phyloP scores from a whole-genome alignment of 2,329 filamentous ascomycete species.

The Aspergillus clavatus region DNA sequence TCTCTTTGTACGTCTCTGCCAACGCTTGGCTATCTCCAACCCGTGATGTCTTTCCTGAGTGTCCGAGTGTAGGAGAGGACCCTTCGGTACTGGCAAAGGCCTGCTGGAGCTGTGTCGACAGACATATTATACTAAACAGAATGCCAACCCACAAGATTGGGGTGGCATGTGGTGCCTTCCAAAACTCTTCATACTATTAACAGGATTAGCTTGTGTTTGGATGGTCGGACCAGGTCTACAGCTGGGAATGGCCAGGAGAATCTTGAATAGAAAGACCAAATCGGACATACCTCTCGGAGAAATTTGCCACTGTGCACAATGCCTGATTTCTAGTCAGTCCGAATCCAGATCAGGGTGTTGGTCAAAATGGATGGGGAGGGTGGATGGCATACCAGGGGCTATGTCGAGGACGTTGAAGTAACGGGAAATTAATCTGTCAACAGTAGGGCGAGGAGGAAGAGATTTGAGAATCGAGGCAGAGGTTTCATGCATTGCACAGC shows the following conservation, averaged over 20 bases:
- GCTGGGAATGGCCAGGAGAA: no score
- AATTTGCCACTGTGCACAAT: conserved; percentile 19
- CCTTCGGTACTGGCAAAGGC: no score
- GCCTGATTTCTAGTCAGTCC: no score
- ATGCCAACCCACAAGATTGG: conserved; percentile 16
- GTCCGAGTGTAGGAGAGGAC: no score
- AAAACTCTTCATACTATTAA: conserved; percentile 15
- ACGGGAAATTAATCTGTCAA: conserved; percentile 21
- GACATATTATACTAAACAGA: conserved; percentile 16
- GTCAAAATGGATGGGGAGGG: no score
- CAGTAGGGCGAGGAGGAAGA: conserved; percentile 18
- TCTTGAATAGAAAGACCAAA: no score
- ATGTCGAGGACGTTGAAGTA: conserved; percentile 25
- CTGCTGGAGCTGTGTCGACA: conserved; percentile 13
- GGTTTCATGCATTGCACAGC: conserved; percentile 9
- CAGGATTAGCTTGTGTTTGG: neutral
- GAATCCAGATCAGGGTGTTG: no score
- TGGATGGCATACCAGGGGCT: conserved; percentile 17
- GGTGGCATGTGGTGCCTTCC: conserved; percentile 10
- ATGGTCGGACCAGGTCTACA: no score
- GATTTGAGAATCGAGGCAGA: conserved; percentile 21
- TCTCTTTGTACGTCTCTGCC: conserved; percentile 22
- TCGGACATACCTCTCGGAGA: conserved; percentile 17
- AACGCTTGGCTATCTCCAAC: no score
- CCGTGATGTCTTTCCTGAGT: no score